Evolutionary conservation across 306 rosid species (phyloP), one percentile per base, ranked within the genome.

Genomic region (Myrica gale): DNA sequence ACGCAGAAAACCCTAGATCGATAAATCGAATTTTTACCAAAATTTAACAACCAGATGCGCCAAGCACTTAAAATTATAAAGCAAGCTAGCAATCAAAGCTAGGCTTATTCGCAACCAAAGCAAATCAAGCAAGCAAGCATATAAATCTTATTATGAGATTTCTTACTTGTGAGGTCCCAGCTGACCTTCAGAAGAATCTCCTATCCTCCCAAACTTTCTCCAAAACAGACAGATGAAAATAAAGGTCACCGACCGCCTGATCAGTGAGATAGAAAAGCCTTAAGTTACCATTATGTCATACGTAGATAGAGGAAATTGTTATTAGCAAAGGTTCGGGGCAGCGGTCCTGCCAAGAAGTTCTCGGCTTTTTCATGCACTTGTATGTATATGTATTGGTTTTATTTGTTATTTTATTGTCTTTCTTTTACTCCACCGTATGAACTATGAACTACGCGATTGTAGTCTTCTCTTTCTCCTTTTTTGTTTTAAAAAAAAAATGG

Each of bases 101-200:
- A 80, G 53, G 79, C 81, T n/a, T 46, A 81, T 2, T 48, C 67
- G 20, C 19, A 57, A 81, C 77, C 53, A 48, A 48, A 48, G 53
- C 15, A 48, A 48, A 48, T 11, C 70, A 66, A 42, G 42, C 70
- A 66, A 42, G 42, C 70, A 66, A 66, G 50, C 1, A 56, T 63
- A 75, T 20, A 9, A 32, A 42, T 20, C 56, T 32, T 45, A 53
- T 46, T 21, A 79, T 54, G 9, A 65, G 81, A 62, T 41, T 39
- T 65, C 81, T 77, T 57, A 92, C 90, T 72, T 55, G 83, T 57
- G 68, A 76, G 79, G 69, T 63, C 78, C 53, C 1, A 32, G 69
- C 13, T 47, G 79, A 80, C 17, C 53, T 57, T 74, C 65, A 76
- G 76, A 69, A 66, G 67, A 32, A 60, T 26, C 7, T 37, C 8